A percentile compares a stretch with the other conserved stretches of the same genome.
Conservation (phyloP, 2,329 filamentous ascomycete genomes). For the Calycina herbarum region DNA sequence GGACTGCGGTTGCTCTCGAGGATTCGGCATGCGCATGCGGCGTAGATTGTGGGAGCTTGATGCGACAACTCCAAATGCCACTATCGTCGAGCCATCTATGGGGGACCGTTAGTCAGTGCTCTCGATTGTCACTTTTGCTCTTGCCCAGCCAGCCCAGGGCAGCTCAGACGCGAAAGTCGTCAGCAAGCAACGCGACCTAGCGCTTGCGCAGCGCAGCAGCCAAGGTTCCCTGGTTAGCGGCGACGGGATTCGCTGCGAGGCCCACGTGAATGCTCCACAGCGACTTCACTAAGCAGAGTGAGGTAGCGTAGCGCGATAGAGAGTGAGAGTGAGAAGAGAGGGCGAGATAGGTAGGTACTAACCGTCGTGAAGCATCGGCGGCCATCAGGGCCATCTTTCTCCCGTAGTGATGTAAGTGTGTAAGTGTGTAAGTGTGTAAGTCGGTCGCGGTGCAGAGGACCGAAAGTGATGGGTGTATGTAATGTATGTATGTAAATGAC, state of each 20-base stretch:
- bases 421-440: neutral
- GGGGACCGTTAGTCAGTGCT: conserved; percentile 20
- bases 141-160: neutral
- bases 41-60: conserved; percentile 33
- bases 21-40: conserved; percentile 13
- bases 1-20: conserved; percentile 3
- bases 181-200: conserved; percentile 12
- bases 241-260: neutral
- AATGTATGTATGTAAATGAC: neutral
- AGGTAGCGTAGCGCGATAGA: conserved; percentile 7
- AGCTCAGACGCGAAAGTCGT: conserved; percentile 1
- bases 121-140: neutral
- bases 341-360: conserved; percentile 16
- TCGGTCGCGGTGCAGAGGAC: neutral
- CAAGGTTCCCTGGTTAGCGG: conserved; percentile 3
- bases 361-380: conserved; percentile 34
- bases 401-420: conserved; percentile 3
- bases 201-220: neutral
- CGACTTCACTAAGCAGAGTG: conserved; percentile 2
- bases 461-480: neutral
- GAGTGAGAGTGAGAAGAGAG: neutral
- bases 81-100: conserved; percentile 37
- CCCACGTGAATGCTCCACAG: conserved; percentile 14
- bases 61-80: conserved; percentile 37
- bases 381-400: conserved; percentile 27